Base-by-base conservation (phyloP, 345 rosid species). In the Rhodomyrtus tomentosa region DNA sequence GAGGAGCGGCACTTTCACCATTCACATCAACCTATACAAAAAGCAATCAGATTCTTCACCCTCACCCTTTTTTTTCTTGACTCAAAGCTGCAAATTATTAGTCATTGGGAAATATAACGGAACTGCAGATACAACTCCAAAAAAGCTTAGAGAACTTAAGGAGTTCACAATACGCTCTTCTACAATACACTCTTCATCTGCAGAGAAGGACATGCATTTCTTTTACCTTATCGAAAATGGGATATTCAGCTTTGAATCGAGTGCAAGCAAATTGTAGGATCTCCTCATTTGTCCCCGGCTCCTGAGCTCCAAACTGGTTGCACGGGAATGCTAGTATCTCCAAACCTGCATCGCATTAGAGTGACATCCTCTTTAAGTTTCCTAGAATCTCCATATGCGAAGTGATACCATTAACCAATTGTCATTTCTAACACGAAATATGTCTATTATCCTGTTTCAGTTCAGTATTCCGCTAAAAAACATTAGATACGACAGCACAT, bases 251-350 rank as follows among this genome's bases (percentile, higher is more conserved):
- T 87, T 96, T 96, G 87, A 95, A 96, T 84, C 95, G 93, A 27
- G 99, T 95, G 90, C 99, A 94, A 52, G 95, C 97, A 84, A 92
- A 90, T 83, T 95, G 91, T 62, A 91, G 25, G 59, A 95, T 94
- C 90, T 96, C 89, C 86, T 95, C 96, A 83, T 93, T 96, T 80
- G 80, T 82, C 84, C 98, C 98, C 25, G 98, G 99, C 87, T 96
- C 99, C 88, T 96, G 98, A 85, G 88, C 90, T 38, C 92, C 94
- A 88, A 96, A 95, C 90, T 95, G 99, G 90, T 96, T 96, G 90
- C 99, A 94, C 0, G 98, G 98, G 82, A 95, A 96, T 24, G 98
- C 98, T 84, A 95, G 88, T 86, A 96, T 95, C 92, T 95, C 98
- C 58, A 96, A 88, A 2, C 98, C 99, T 96, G 87, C 80, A 48